Base-by-base conservation (phyloP, 2,329 filamentous ascomycete species). In the Amauroascus verrucosus region DNA sequence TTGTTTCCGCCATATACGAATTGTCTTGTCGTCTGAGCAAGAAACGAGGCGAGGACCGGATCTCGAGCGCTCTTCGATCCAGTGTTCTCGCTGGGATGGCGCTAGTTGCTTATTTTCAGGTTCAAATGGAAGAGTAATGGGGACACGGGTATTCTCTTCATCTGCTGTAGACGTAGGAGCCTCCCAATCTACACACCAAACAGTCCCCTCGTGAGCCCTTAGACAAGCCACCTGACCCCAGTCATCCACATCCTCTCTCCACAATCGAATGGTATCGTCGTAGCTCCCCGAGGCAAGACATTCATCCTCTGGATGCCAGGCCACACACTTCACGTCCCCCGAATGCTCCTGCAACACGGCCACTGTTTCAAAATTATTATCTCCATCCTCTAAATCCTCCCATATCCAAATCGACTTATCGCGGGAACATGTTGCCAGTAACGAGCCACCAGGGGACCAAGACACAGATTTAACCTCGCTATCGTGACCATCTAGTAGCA, bases 351-450 rank as follows among this genome's bases (percentile, higher is more conserved):
- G 88, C 63, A 97, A 77, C 51, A 97, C 91, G 0, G 91, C 93
- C 14, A 97, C 83, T 1, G 93, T 97, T 76, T 98, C 93, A 75
- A 90, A 97, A 67, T 97, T 93, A 67, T 95, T 91, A 53, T 95
- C 90, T 14, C 84, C 86, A 60, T 86, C 84, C 53, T 74, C 72
- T 51, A 96, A 80, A 67, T 97, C 93, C 70, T 98, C 93, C 93
- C 93, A 98, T 62, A 98, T 88, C 93, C 93, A 98, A 16, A 97
- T 88, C 14, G 82, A 86, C 73, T 97, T 97, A 68, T 98, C 93
- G 47, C 93, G 80, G 51, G 83, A 86, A 70, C 90, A 96, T 0
- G 90, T 96, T 5, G 93, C 93, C 3, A 98, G 78, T 62, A 88
- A 80, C 77, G 58, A 91, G 76, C 75, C 96, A 85, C 75, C 70